phyloP scores from a whole-genome alignment of 2,329 filamentous ascomycete species.

The Aspergillus glaucus region DNA sequence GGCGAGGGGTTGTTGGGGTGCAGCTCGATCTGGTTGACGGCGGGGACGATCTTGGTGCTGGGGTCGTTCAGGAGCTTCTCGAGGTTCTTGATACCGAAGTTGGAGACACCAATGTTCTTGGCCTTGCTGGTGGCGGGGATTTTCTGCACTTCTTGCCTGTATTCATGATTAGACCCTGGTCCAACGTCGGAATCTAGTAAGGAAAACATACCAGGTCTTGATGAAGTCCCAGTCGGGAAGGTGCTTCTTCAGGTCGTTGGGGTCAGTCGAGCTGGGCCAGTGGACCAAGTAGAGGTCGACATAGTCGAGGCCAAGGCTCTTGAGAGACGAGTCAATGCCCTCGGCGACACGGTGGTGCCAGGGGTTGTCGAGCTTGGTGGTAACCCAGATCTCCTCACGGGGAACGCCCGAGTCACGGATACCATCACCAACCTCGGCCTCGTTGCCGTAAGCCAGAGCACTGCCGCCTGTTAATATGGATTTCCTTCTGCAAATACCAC shows the following conservation, averaged over 20 bases:
- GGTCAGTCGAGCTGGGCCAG: slow-evolving; percentile 54
- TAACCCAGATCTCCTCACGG: slow-evolving; percentile 60
- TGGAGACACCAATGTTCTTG: slow-evolving; percentile 76
- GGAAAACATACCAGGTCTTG: slow-evolving; percentile 57
- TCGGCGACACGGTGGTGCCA: slow-evolving; percentile 56
- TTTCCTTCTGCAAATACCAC: background rate
- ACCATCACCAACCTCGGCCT: slow-evolving; percentile 60
- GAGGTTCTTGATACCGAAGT: slow-evolving; percentile 75
- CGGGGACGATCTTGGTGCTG: slow-evolving; percentile 51
- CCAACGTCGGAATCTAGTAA: slow-evolving; percentile 54
- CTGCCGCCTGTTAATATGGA: slow-evolving; percentile 8
- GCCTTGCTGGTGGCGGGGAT: slow-evolving; percentile 53
- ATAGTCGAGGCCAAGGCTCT: slow-evolving; percentile 60
- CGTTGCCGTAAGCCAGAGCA: slow-evolving; percentile 53
- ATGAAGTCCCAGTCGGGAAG: slow-evolving; percentile 74
- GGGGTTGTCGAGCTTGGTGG: slow-evolving; percentile 64
- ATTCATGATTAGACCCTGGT: slow-evolving; percentile 61
- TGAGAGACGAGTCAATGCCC: slow-evolving; percentile 57
- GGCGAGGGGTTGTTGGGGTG: slow-evolving; percentile 67
- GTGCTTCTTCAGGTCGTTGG: slow-evolving; percentile 52
- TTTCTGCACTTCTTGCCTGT: slow-evolving; percentile 46
- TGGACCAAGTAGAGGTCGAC: slow-evolving; percentile 69
- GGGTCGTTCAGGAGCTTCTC: slow-evolving; percentile 65
- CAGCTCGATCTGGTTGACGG: slow-evolving; percentile 49
- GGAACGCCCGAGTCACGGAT: slow-evolving; percentile 62